Evolutionary conservation across 129 eudicot genomes (phyloP), one percentile per base, ranked within the genome.

Genomic region (Smallanthus sonchifolius): DNA sequence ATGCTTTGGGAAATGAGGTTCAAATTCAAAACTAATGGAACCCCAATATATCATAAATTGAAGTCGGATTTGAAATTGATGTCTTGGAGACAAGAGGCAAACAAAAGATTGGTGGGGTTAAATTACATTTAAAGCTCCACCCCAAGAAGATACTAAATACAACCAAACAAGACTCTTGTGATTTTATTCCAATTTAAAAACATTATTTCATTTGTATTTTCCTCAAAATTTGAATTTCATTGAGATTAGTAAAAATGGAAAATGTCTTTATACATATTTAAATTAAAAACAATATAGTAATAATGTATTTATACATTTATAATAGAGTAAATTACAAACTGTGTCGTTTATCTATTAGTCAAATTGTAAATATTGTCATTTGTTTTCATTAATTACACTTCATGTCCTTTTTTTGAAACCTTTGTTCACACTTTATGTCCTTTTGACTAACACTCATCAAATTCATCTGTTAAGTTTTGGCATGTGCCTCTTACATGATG

Each of bases 71-170:
- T 64, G 65, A 75, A 64, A 75, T 49, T 61, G 66, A 65, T 75
- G 73, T 49, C 43, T 17, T 72, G 37, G 44, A 65, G 55, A 32
- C 62, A 70, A 70, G 80, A 69, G 77, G 77, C 47, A 81, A 79
- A 79, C 74, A 79, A 79, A 79, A 72, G 82, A 79, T 47, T 81
- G 77, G 81, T 63, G 72, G 44, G 74, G 69, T 69, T 75, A 38
- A 81, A 81, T 76, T 61, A 70, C 85, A 81, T 76, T 81, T 81
- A 81, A 52, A 51, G 78, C 77, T 52, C 74, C 70, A 70, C 78
- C 65, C 39, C 69, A 30, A 47, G 10, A 70, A 65, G 67, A 42
- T 79, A n/a, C 78, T 65, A 54, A 19, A 37, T 72, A 68, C 68
- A 76, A 65, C 34, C 75, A 39, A 75, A 44, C 84, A 81, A 30